Evolutionary conservation across 495 filamentous ascomycete species (phyloP).

Genomic region (Daldinia bambusicola): DNA sequence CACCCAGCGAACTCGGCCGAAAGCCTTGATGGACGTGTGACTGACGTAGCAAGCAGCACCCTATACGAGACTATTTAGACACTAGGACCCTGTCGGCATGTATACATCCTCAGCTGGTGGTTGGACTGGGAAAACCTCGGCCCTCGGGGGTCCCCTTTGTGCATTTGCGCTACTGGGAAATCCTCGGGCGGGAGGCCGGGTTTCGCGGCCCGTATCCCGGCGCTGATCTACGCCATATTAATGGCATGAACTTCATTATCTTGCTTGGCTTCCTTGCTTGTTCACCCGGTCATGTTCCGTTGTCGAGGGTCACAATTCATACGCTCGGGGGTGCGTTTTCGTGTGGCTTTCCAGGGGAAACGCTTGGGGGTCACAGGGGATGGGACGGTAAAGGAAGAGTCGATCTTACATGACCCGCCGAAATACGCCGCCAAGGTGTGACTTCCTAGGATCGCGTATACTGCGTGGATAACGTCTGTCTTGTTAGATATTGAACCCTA

Average conservation of each 20-base stretch:
- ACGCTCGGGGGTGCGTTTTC: conserved; percentile 14
- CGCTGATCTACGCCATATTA: conserved; percentile 40
- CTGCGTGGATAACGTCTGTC: conserved; percentile 14
- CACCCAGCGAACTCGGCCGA: not conserved
- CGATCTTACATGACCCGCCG: conserved; percentile 29
- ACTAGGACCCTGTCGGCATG: not conserved
- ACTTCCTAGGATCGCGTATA: conserved; percentile 14
- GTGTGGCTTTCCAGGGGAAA: not conserved
- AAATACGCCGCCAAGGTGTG: conserved; percentile 31
- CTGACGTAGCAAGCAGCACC: conserved; percentile 10
- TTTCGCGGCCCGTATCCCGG: conserved; percentile 34
- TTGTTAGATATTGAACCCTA: conserved; percentile 24
- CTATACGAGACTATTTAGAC: not conserved
- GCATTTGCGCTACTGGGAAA: conserved; percentile 33
- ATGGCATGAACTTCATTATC: conserved; percentile 12
- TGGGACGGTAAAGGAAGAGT: conserved; percentile 24
- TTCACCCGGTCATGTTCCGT: conserved; percentile 32
- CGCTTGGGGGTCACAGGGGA: conserved; percentile 28
- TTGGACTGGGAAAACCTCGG: conserved; percentile 40
- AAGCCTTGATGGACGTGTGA: not conserved
- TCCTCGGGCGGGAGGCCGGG: conserved; percentile 26
- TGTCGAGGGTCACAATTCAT: conserved; percentile 41
- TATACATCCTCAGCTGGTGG: conserved; percentile 1
- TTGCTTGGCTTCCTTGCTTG: conserved; percentile 9
- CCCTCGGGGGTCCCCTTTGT: conserved; percentile 29